A percentile compares a stretch with the other conserved stretches of the same genome.
Evolutionary conservation across 2,329 filamentous ascomycete species (phyloP).

Genomic region (Neopestalotiopsis clavispora): DNA sequence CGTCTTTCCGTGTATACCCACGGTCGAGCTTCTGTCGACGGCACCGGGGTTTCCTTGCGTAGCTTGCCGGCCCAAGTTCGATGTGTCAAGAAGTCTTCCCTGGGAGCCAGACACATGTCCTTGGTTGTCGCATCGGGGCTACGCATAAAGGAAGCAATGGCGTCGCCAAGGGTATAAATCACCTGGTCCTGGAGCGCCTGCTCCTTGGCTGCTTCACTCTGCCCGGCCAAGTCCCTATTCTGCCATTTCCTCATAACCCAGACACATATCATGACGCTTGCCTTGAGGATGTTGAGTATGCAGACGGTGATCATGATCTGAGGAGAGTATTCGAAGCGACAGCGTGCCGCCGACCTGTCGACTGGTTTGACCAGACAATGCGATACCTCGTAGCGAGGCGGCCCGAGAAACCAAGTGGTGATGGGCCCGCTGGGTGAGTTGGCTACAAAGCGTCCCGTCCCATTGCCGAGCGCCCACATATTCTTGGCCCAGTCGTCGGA

Average conservation of each 20-base stretch:
- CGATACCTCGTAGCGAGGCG: slow-evolving; percentile 27
- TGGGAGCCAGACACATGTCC: slow-evolving; percentile 30
- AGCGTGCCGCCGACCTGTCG: slow-evolving; percentile 12
- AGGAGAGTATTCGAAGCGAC: slow-evolving; percentile 30
- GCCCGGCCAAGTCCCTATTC: slow-evolving; percentile 2
- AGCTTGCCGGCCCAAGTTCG: slow-evolving; percentile 16
- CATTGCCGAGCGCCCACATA: slow-evolving; percentile 31
- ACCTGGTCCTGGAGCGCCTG: slow-evolving; percentile 10
- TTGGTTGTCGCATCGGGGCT: slow-evolving; percentile 28
- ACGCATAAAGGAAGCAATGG: slow-evolving; percentile 32
- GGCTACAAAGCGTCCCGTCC: slow-evolving; percentile 16
- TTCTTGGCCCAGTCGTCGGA: slow-evolving; percentile 32
- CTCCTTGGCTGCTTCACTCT: slow-evolving; percentile 6
- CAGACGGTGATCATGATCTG: slow-evolving; percentile 26
- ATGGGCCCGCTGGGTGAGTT: slow-evolving; percentile 19
- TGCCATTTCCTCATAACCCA: slow-evolving; percentile 24
- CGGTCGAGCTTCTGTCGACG: slow-evolving; percentile 13
- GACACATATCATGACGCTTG: slow-evolving; percentile 24
- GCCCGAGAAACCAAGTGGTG: slow-evolving; percentile 26
- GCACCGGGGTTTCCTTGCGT: slow-evolving; percentile 11
- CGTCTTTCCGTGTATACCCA: slow-evolving; percentile 16
- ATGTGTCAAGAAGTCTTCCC: slow-evolving; percentile 22
- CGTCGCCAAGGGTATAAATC: slow-evolving; percentile 34
- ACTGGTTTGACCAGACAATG: slow-evolving; percentile 31
- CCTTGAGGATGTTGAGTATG: slow-evolving; percentile 28